These are phyloP conservation scores for Collybiopsis luxurians DNA, from an alignment of 768 basidiomycete species.

Conservation along the genomic window DNA sequence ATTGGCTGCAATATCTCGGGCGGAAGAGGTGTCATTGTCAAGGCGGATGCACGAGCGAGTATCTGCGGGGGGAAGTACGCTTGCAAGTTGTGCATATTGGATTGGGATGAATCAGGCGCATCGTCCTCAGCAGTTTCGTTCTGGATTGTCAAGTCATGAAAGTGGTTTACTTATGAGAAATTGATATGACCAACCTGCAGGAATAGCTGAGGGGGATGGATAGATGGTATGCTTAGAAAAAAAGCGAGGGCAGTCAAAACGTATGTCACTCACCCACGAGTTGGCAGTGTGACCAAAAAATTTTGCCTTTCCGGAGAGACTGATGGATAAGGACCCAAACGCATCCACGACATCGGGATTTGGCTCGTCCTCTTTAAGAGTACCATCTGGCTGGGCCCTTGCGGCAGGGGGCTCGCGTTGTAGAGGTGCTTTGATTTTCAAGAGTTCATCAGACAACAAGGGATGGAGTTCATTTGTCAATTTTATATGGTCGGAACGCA, in stretches of 20 bases:
- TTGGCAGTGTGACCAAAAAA: constrained; percentile 77
- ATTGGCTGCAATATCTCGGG: constrained; percentile 39
- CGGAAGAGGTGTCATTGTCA: constrained; percentile 51
- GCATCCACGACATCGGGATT: constrained; percentile 74
- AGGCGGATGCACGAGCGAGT: constrained; percentile 58
- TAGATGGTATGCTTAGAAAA: background rate
- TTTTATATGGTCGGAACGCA: constrained; percentile 57
- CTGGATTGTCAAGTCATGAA: constrained; percentile 29
- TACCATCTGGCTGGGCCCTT: constrained; percentile 32
- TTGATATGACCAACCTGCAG: constrained; percentile 62
- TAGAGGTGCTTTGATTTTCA: constrained; percentile 73
- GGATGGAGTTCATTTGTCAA: constrained; percentile 62
- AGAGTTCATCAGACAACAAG: constrained; percentile 67
- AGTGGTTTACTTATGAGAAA: background rate
- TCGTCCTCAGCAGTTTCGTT: constrained; percentile 61
- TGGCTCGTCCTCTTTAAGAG: constrained; percentile 60
- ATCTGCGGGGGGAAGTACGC: constrained; percentile 61
- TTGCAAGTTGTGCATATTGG: constrained; percentile 45
- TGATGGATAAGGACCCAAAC: constrained; percentile 77
- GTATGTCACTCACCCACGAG: constrained; percentile 60
- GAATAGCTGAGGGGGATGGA: constrained; percentile 52
- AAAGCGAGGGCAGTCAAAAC: constrained; percentile 9
- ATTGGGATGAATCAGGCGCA: constrained; percentile 44
- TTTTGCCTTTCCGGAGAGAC: constrained; percentile 66
- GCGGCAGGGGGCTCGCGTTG: constrained; percentile 57